Conservation (phyloP, 2,329 filamentous ascomycete species). For the Tolypocladium amazonense region DNA sequence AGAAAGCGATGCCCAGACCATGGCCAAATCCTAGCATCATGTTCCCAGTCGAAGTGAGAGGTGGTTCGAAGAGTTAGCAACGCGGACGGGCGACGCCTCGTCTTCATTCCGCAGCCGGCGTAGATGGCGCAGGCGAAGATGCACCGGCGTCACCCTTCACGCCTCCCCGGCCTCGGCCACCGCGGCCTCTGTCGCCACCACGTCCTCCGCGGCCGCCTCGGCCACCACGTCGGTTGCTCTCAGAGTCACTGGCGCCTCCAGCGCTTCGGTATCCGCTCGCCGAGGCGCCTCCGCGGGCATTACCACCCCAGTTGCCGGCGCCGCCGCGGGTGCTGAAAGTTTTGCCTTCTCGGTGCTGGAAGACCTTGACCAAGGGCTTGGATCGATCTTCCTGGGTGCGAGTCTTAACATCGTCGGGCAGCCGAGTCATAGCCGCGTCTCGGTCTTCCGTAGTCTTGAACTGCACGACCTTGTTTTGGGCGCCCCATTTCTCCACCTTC, state of each 20-base stretch:
- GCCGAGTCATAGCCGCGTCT: conserved; percentile 63
- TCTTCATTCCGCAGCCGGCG: conserved; percentile 31
- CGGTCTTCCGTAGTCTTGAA: conserved; percentile 75
- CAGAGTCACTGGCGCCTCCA: conserved; percentile 61
- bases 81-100: not conserved
- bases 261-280: conserved; percentile 76
- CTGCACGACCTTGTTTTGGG: conserved; percentile 73
- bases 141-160: conserved; percentile 48
- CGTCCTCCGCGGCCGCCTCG: conserved; percentile 48
- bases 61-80: not conserved
- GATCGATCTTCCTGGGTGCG: conserved; percentile 61
- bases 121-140: conserved; percentile 40
- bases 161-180: conserved; percentile 44
- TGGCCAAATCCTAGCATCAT: not conserved
- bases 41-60: not conserved
- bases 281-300: conserved; percentile 47
- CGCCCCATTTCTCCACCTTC: conserved; percentile 68
- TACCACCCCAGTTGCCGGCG: conserved; percentile 57
- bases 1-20: conserved; percentile 3
- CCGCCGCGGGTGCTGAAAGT: conserved; percentile 49
- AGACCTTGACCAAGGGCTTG: conserved; percentile 75
- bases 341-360: conserved; percentile 56
- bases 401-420: conserved; percentile 68
- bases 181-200: conserved; percentile 46
- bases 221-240: conserved; percentile 44